A percentile compares a stretch with the other conserved stretches of the same genome.
phyloP scores from a whole-genome alignment of 2,329 filamentous ascomycete genomes.

The Cladobotryum mycophilum region DNA sequence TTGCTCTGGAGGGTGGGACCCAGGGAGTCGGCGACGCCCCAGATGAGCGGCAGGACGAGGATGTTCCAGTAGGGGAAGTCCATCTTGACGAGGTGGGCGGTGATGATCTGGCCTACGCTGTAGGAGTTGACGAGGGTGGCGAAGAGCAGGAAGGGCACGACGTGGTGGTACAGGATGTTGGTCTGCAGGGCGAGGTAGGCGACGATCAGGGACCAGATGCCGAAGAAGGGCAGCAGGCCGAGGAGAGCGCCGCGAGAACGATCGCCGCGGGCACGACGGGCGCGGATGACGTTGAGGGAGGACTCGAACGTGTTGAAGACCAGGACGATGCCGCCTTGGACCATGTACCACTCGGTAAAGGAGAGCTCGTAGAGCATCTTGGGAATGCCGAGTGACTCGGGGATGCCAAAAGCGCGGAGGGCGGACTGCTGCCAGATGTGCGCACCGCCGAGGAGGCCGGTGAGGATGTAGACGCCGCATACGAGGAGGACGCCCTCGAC shows the following conservation, averaged over 20 bases:
- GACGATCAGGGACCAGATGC: slow-evolving; percentile 69
- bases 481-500: slow-evolving; percentile 91
- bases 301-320: slow-evolving; percentile 78
- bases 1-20: slow-evolving; percentile 60
- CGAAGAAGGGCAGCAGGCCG: slow-evolving; percentile 75
- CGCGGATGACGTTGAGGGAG: slow-evolving; percentile 76
- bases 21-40: slow-evolving; percentile 72
- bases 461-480: slow-evolving; percentile 73
- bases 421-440: slow-evolving; percentile 90
- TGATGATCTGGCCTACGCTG: slow-evolving; percentile 92
- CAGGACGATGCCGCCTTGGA: slow-evolving; percentile 75
- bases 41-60: slow-evolving; percentile 68
- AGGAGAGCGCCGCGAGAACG: slow-evolving; percentile 67
- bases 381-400: slow-evolving; percentile 58
- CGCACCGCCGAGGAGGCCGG: slow-evolving; percentile 77
- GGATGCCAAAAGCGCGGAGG: slow-evolving; percentile 65
- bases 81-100: slow-evolving; percentile 82
- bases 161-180: slow-evolving; percentile 70
- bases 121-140: slow-evolving; percentile 89
- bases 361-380: slow-evolving; percentile 67
- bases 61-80: slow-evolving; percentile 90
- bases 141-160: slow-evolving; percentile 86
- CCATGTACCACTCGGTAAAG: slow-evolving; percentile 89
- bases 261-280: slow-evolving; percentile 68
- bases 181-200: slow-evolving; percentile 82